Evolutionary conservation across 2,329 filamentous ascomycete genomes (phyloP), one percentile per base, ranked within the genome.

Genomic region (Paecilomyces sp.): DNA sequence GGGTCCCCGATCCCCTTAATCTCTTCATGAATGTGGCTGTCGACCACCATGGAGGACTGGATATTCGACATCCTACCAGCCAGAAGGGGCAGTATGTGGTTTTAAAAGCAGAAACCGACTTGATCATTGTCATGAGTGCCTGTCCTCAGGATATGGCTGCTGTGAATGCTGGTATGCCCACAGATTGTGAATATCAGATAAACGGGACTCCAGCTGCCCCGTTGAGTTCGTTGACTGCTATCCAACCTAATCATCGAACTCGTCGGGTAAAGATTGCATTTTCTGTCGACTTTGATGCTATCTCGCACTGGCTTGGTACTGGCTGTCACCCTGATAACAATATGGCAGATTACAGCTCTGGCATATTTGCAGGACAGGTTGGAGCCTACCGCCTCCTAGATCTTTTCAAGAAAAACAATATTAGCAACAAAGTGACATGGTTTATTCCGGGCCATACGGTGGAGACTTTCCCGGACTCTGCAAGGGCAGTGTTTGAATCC

Each of bases 301-400:
- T 84, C 3, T 80, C 79, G 1, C 78, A 79, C 57, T 83, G 78
- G 77, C 73, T 83, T 2, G 82, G 82, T n/a, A 83, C 81, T 3
- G 79, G 80, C 13, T 61, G 57, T 33, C 74, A 80, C 59, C 75
- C 77, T 1, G 76, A 79, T 63, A 82, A 82, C 66, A 81, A 76
- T 60, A 75, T 80, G 53, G 74, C 79, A 25, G 80, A 83, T 68
- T 81, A 80, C 68, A 77, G 71, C 55, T 71, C 77, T 3, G 82
- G 82, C 54, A 78, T 82, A 67, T 82, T 82, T 70, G 75, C 74
- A 56, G 82, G 76, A 6, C 74, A 76, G n/a, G 77, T 82, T 50
- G 82, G 82, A 18, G 81, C 81, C 0, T 73, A 74, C 2, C 76
- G 82, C 2, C 73, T 84, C 0, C 72, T 84, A 2, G 76, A 78